Conservation (phyloP, 495 filamentous ascomycete genomes). For the Podospora appendiculata region DNA sequence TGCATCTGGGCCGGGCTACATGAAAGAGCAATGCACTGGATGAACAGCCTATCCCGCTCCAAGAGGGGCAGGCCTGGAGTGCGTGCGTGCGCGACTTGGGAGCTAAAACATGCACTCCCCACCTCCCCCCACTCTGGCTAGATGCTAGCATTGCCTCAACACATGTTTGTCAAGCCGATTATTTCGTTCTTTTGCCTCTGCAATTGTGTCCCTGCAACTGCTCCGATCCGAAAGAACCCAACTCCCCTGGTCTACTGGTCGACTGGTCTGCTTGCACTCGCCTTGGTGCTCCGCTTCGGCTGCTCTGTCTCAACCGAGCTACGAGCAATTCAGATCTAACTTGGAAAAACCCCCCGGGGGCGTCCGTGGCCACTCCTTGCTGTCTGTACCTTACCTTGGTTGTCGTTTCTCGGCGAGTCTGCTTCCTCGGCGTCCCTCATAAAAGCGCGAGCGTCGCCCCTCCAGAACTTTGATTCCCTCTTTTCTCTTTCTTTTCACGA, state of each 20-base stretch:
- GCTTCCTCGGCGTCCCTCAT: constrained; percentile 8
- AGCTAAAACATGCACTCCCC: background rate
- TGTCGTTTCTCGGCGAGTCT: too few species aligned
- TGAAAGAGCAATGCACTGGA: background rate
- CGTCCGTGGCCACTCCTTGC: constrained; percentile 6
- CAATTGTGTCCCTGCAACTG: background rate
- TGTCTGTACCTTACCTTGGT: background rate
- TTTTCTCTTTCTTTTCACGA: constrained; percentile 18
- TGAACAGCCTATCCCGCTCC: too few species aligned
- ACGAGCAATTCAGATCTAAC: constrained; percentile 16
- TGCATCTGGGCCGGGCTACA: background rate
- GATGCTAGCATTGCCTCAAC: background rate
- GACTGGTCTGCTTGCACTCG: background rate
- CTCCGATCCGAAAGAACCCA: background rate
- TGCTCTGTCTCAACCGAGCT: constrained; percentile 15
- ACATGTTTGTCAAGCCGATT: background rate
- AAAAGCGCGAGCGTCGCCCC: constrained; percentile 19
- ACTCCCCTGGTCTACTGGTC: background rate
- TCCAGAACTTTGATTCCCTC: constrained; percentile 4
- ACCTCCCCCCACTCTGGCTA: constrained; percentile 14
- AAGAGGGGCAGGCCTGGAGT: background rate
- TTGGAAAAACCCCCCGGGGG: constrained; percentile 1
- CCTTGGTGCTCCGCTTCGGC: constrained; percentile 14
- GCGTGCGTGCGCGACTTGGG: background rate
- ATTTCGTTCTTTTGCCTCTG: background rate